phyloP scores from a whole-genome alignment of 192 early-diverging fungal genomes.

The Rhizoclosmatium sp. region DNA sequence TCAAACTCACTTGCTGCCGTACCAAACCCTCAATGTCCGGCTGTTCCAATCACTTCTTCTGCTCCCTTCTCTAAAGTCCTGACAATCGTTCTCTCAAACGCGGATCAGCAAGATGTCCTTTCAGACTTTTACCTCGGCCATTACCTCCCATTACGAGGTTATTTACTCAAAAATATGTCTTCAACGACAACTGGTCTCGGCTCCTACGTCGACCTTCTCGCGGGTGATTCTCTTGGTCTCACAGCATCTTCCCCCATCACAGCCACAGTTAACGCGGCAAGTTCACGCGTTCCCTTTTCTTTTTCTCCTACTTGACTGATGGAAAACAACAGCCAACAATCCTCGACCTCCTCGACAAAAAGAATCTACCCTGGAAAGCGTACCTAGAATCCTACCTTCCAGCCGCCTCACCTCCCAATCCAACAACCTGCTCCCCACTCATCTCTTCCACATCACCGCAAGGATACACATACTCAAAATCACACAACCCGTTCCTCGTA shows the following conservation, averaged over 20 bases:
- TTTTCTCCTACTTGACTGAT: not conserved
- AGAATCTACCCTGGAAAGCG: conserved; percentile 63
- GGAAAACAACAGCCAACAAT: not conserved
- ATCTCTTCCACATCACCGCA: not conserved
- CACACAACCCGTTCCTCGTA: conserved; percentile 4
- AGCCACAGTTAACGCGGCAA: not conserved
- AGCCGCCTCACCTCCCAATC: conserved; percentile 67
- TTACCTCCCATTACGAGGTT: conserved; percentile 21
- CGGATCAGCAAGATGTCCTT: conserved; percentile 15
- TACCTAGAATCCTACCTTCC: conserved; percentile 66
- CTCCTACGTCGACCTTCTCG: conserved; percentile 57
- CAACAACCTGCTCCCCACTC: not conserved
- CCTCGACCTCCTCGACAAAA: conserved; percentile 61
- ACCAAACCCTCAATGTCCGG: too few species aligned
- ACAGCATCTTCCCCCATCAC: not conserved
- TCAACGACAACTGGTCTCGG: not conserved
- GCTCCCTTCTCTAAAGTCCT: conserved; percentile 21
- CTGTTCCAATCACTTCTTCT: not conserved
- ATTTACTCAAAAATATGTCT: conserved; percentile 35
- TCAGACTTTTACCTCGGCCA: conserved; percentile 32
- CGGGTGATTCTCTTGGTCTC: conserved; percentile 42
- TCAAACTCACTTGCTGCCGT: too few species aligned
- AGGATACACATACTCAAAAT: conserved; percentile 8
- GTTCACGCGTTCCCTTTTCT: too few species aligned
- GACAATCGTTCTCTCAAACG: conserved; percentile 33